These are phyloP conservation scores for Vitis amurensis DNA, from an alignment of 164 flowering plant species.

Conservation along the genomic window DNA sequence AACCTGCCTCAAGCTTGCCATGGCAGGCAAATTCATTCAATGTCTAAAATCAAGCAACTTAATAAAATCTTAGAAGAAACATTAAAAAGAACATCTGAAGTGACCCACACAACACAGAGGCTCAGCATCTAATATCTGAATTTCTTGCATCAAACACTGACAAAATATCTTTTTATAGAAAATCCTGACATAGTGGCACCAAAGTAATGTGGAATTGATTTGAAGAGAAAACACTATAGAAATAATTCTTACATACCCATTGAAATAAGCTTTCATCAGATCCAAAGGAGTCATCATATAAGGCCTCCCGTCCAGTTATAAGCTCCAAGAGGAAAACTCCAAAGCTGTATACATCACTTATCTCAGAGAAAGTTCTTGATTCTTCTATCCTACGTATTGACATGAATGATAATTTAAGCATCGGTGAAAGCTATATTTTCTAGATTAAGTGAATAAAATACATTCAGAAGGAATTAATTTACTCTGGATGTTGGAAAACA, in stretches of 20 bases:
- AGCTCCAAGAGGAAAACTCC: conserved; percentile 80
- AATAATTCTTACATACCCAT: conserved; percentile 45
- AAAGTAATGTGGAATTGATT: neutral
- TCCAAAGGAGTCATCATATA: conserved; percentile 20
- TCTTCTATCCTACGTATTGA: conserved; percentile 38
- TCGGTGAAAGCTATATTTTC: neutral
- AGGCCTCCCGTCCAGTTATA: conserved; percentile 52
- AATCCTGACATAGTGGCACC: too few species aligned
- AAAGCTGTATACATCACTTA: conserved; percentile 66
- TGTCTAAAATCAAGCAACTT: neutral
- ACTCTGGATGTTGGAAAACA: conserved; percentile 71
- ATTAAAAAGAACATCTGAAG: neutral
- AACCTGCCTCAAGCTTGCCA: neutral
- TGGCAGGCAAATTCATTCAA: neutral
- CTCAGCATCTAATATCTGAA: neutral
- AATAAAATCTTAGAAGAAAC: neutral
- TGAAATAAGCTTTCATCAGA: conserved; percentile 43
- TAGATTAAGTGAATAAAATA: neutral
- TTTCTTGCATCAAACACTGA: neutral
- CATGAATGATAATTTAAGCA: neutral
- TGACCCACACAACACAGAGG: neutral
- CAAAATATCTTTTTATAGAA: neutral
- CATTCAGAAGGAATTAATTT: conserved; percentile 17
- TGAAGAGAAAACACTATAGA: neutral
- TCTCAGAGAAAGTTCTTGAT: conserved; percentile 31